phyloP scores from a whole-genome alignment of 2,329 filamentous ascomycete genomes.

The Dactylonectria estremocensis region DNA sequence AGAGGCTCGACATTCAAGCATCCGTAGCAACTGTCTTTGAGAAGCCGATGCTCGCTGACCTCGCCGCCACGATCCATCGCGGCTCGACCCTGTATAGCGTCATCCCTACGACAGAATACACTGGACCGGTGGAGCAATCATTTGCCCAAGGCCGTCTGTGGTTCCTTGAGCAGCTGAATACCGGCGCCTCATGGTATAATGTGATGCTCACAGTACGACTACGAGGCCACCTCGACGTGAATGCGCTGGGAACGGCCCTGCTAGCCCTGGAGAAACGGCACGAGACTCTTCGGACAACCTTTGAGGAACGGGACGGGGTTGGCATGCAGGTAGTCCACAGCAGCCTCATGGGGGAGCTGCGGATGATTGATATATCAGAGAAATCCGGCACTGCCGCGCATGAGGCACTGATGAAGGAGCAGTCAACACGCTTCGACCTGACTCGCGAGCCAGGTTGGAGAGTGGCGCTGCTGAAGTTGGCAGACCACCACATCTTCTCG shows the following conservation, averaged over 20 bases:
- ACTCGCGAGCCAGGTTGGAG: constrained; percentile 27
- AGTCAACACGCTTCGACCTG: constrained; percentile 31
- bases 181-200: constrained; percentile 30
- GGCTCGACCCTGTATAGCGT: neutral
- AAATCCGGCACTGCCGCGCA: constrained; percentile 15
- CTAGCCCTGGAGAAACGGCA: constrained; percentile 36
- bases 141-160: constrained; percentile 31
- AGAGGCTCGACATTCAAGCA: too few species aligned
- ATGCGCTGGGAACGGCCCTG: constrained; percentile 26
- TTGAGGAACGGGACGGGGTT: constrained; percentile 11
- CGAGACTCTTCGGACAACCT: constrained; percentile 37
- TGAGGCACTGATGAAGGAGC: constrained; percentile 20
- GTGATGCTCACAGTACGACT: constrained; percentile 30
- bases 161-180: constrained; percentile 38
- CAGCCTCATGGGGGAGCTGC: neutral
- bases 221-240: constrained; percentile 19
- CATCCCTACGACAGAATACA: neutral
- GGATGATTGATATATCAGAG: neutral
- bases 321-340: constrained; percentile 24
- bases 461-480: constrained; percentile 20
- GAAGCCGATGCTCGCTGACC: constrained; percentile 55
- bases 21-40: too few species aligned
- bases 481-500: constrained; percentile 25
- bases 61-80: constrained; percentile 60
- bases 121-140: constrained; percentile 24